These are phyloP conservation scores for Halenospora varia DNA, from an alignment of 495 filamentous ascomycete genomes.

Conservation along the genomic window DNA sequence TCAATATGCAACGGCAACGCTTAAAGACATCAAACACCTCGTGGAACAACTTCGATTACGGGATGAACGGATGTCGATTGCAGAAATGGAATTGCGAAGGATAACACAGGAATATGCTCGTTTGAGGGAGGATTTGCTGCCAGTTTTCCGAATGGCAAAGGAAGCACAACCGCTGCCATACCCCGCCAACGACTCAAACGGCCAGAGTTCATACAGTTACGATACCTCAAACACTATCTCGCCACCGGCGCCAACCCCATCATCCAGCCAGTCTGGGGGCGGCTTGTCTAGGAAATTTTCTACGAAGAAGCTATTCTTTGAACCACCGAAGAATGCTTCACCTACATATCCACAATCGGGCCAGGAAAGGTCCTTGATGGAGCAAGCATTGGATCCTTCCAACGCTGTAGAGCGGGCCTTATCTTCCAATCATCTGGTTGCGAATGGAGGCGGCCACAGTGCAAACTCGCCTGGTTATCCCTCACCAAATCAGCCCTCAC, in stretches of 20 bases:
- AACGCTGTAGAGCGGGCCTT: slow-evolving; percentile 52
- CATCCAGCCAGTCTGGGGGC: slow-evolving; percentile 39
- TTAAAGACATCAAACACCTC: slow-evolving; percentile 85
- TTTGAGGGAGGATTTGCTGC: slow-evolving; percentile 84
- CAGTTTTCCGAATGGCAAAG: slow-evolving; percentile 83
- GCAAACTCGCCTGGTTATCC: slow-evolving; percentile 53
- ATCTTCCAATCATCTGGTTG: slow-evolving; percentile 73
- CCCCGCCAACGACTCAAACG: slow-evolving; percentile 25
- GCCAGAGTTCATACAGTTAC: slow-evolving; percentile 38
- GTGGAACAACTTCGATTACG: slow-evolving; percentile 81
- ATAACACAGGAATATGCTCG: slow-evolving; percentile 81
- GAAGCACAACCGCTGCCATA: slow-evolving; percentile 80
- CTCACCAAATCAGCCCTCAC: slow-evolving; percentile 67
- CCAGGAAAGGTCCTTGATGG: slow-evolving; percentile 51
- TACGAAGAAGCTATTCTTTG: slow-evolving; percentile 84
- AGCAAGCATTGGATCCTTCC: slow-evolving; percentile 50
- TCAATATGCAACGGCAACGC: slow-evolving; percentile 77
- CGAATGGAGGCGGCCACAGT: slow-evolving; percentile 53
- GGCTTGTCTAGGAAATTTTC: slow-evolving; percentile 79
- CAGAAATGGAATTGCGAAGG: slow-evolving; percentile 75
- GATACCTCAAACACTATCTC: slow-evolving; percentile 40
- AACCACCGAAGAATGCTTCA: slow-evolving; percentile 69
- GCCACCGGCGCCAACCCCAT: slow-evolving; percentile 47
- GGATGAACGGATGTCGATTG: slow-evolving; percentile 77
- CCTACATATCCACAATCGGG: slow-evolving; percentile 70